Evolutionary conservation across 257 asterid species (phyloP), one percentile per base, ranked within the genome.

Genomic region (Paulownia fortunei): DNA sequence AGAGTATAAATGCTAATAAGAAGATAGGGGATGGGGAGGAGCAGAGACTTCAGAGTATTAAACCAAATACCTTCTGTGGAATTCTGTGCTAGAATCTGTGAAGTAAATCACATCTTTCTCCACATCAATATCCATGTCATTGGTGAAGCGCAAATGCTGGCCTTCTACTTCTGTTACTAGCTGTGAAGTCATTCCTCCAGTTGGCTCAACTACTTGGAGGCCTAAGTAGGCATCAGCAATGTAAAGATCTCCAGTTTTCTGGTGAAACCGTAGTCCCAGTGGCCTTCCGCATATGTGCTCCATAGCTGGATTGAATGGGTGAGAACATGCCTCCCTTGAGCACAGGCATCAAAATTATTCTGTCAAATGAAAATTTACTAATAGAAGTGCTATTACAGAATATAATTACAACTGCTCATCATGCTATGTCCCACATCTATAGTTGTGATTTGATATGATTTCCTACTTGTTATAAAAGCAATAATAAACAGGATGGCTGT

Each of bases 261-360:
- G 58, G 55, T 89, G 88, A 73, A 92, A 92, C 11, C 85, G 71
- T 26, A 90, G 85, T 8, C 97, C 97, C 65, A 90, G 55, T 13
- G 94, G 96, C 83, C 97, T 81, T 59, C 96, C 94, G 19, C 97
- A 92, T 71, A 86, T n/a, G 56, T 90, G 92, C 86, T 89, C 96
- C 86, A 60, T 79, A 64, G 85, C 76, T 8, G 92, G 94, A 77
- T 89, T 89, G 73, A 89, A 89, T 24, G 92, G 88, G 0, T 32
- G 72, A 59, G 84, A 60, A 72, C 97, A 91, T 19, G 75, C 81
- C 34, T 89, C 82, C 88, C 97, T 88, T 71, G 62, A 69, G 15
- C 24, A 67, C 65, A 60, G 3, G 36, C 39, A 76, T 36, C 24
- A 26, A 74, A 73, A 62, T 51, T 13, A 44, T 24, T 13, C 47